Conservation (phyloP, 768 basidiomycete genomes). For the Kwoniella europaea region DNA sequence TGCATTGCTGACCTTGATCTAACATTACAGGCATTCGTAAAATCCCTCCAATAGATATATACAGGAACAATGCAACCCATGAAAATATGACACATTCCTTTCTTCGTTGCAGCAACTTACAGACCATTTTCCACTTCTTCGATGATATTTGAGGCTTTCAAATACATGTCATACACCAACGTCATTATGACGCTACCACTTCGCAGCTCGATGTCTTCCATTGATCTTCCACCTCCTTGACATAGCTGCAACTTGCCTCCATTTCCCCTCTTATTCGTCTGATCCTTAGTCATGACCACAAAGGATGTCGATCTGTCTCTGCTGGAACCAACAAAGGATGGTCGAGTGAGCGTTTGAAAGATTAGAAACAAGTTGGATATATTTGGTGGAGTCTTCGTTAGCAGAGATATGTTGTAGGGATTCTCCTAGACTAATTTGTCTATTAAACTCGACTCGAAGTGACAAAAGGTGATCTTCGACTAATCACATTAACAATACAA, state of each 20-base stretch:
- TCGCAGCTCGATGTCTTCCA: not conserved
- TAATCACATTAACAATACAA: not conserved
- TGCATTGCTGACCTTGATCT: constrained; percentile 15
- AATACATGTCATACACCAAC: not conserved
- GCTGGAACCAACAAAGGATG: not conserved
- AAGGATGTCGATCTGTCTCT: not conserved
- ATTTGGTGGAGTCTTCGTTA: not conserved
- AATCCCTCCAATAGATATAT: constrained; percentile 46
- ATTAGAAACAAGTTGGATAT: not conserved
- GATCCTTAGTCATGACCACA: not conserved
- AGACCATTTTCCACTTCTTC: not conserved
- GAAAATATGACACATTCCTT: not conserved
- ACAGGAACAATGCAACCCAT: constrained; percentile 10
- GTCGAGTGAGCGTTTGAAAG: not conserved
- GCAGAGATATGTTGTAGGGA: not conserved
- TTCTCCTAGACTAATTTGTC: not conserved
- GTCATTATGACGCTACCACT: not conserved
- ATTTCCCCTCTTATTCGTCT: not conserved
- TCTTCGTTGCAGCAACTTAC: not conserved
- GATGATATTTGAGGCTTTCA: not conserved
- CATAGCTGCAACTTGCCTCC: not conserved
- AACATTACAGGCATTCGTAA: constrained; percentile 47
- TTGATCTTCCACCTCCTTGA: not conserved
- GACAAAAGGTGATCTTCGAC: not conserved
- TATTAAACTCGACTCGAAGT: not conserved